A percentile compares a stretch with the other conserved stretches of the same genome.
Evolutionary conservation across 305 asterid species (phyloP).

Genomic region (Fraxinus floribunda): DNA sequence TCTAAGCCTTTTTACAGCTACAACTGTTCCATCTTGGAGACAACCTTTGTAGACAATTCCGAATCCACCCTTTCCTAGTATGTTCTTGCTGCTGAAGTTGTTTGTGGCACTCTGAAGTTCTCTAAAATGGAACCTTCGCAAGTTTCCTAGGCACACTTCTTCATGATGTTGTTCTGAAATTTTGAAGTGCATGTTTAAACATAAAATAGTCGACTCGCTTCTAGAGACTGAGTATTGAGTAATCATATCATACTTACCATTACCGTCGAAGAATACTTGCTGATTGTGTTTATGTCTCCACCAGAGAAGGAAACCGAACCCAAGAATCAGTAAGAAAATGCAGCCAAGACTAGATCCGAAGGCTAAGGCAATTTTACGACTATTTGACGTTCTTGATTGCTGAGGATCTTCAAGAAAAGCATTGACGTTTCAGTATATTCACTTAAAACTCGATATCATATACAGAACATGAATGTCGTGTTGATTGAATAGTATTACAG

Average conservation of each 20-base stretch:
- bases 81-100: constrained; percentile 82
- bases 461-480: not conserved
- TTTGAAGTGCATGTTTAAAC: not conserved
- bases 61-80: constrained; percentile 88
- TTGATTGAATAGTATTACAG: not conserved
- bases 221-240: not conserved
- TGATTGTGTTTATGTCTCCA: constrained; percentile 77
- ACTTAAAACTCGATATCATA: not conserved
- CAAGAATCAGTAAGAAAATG: constrained; percentile 67
- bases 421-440: not conserved
- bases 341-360: constrained; percentile 86
- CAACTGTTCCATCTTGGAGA: constrained; percentile 78
- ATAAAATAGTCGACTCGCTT: not conserved
- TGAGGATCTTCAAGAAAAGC: constrained; percentile 34
- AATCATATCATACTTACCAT: constrained; percentile 43
- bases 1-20: constrained; percentile 83
- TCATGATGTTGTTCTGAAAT: constrained; percentile 69
- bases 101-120: constrained; percentile 80
- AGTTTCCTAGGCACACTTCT: constrained; percentile 71
- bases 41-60: constrained; percentile 87
- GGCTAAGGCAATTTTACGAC: constrained; percentile 65
- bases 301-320: constrained; percentile 70
- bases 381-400: constrained; percentile 38
- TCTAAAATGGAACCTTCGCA: constrained; percentile 64
- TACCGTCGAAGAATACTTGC: constrained; percentile 70